Conservation (phyloP, 768 basidiomycete species). For the Clathrus columnatus region DNA sequence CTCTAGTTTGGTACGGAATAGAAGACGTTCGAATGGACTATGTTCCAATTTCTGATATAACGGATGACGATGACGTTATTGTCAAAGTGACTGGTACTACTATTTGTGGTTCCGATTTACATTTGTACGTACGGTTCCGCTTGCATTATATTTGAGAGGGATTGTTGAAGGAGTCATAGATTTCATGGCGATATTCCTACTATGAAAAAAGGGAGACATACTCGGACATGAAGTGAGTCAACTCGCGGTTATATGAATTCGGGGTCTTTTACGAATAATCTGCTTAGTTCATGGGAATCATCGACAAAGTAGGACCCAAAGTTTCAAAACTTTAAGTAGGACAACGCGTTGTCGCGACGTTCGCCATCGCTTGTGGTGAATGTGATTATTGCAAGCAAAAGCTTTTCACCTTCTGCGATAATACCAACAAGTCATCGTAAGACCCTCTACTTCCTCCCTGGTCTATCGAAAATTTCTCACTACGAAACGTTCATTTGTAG, state of each 20-base stretch:
- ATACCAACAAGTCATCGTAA: constrained; percentile 57
- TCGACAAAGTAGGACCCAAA: constrained; percentile 55
- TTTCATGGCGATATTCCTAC: constrained; percentile 61
- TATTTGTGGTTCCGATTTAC: constrained; percentile 60
- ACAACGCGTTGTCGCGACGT: constrained; percentile 68
- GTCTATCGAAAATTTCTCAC: background rate
- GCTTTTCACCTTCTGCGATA: constrained; percentile 62
- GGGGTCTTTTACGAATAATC: too few species aligned
- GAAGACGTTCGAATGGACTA: constrained; percentile 34
- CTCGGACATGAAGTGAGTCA: constrained; percentile 62
- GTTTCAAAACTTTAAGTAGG: constrained; percentile 54
- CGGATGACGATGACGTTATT: constrained; percentile 68
- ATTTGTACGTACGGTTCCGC: too few species aligned
- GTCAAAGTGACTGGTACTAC: constrained; percentile 69
- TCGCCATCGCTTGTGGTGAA: constrained; percentile 62
- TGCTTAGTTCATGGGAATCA: constrained; percentile 62
- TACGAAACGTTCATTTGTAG: too few species aligned
- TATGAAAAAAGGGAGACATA: constrained; percentile 65
- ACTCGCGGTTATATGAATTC: too few species aligned
- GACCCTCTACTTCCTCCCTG: constrained; percentile 15
- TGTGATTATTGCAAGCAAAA: constrained; percentile 69
- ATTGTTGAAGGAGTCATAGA: too few species aligned
- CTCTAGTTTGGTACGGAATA: constrained; percentile 43
- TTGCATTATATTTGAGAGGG: constrained; percentile 15
- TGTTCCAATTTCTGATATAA: constrained; percentile 48